Conservation (phyloP, 176 grass and related monocot genomes). For the Elymus sibiricus region DNA sequence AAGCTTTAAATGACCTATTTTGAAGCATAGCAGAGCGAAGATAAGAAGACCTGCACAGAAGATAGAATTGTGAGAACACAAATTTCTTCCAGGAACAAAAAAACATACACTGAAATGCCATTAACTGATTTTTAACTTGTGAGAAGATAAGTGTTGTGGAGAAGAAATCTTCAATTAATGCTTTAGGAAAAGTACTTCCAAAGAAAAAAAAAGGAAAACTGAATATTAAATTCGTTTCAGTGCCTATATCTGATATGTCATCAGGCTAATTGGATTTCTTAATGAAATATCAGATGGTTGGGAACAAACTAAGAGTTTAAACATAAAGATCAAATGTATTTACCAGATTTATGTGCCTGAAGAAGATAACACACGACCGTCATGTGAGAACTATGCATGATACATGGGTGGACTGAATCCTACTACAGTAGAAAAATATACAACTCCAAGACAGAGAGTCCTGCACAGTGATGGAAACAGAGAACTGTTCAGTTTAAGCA, state of each 20-base stretch:
- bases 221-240: neutral
- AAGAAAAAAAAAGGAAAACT: neutral
- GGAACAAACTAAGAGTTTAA: neutral
- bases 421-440: neutral
- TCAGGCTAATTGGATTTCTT: neutral
- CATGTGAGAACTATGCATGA: neutral
- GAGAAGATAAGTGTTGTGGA: neutral
- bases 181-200: neutral
- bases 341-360: neutral
- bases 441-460: neutral
- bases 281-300: neutral
- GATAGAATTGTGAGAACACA: neutral
- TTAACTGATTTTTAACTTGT: neutral
- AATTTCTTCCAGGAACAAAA: neutral
- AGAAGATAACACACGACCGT: neutral
- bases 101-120: neutral
- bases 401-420: neutral
- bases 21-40: neutral
- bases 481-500: neutral
- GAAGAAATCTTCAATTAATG: neutral
- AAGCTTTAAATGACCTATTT: neutral
- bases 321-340: neutral
- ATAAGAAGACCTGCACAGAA: neutral
- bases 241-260: neutral
- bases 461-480: neutral